phyloP scores from a whole-genome alignment of 345 rosid genomes.

The Eucalyptus pumila region DNA sequence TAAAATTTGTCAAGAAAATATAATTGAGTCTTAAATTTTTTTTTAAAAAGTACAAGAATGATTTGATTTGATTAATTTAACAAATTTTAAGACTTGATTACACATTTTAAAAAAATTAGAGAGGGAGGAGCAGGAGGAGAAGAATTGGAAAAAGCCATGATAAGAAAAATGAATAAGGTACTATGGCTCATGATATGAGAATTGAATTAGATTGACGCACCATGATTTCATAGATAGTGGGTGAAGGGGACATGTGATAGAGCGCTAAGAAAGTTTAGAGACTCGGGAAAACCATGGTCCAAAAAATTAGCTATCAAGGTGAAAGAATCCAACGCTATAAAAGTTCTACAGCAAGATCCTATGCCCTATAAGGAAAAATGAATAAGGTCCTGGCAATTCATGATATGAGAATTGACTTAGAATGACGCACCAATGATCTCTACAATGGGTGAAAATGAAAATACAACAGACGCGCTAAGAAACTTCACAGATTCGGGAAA shows the following conservation, averaged over 20 bases:
- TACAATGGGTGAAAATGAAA: not conserved
- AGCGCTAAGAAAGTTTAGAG: not conserved
- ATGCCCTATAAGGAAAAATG: not conserved
- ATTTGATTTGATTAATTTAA: no score
- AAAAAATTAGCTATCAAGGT: not conserved
- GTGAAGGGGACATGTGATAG: not conserved
- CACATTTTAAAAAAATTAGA: no score
- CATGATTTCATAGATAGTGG: not conserved
- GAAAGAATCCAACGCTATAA: not conserved
- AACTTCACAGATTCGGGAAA: not conserved
- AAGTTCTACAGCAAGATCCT: not conserved
- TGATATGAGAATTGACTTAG: not conserved
- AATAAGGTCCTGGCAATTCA: not conserved
- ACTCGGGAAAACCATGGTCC: not conserved
- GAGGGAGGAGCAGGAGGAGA: not conserved
- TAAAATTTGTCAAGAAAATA: no score
- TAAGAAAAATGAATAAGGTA: not conserved
- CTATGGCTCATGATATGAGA: not conserved
- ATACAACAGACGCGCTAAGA: accelerated
- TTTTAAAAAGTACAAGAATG: no score
- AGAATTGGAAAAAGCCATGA: not conserved
- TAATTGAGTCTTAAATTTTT: no score
- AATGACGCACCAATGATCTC: not conserved
- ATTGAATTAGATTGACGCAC: not conserved
- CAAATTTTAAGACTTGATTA: no score